Percentiles rank a stretch among this genome's conserved stretches.
phyloP scores from a whole-genome alignment of 768 basidiomycete species.

The Calocybe cyanea region DNA sequence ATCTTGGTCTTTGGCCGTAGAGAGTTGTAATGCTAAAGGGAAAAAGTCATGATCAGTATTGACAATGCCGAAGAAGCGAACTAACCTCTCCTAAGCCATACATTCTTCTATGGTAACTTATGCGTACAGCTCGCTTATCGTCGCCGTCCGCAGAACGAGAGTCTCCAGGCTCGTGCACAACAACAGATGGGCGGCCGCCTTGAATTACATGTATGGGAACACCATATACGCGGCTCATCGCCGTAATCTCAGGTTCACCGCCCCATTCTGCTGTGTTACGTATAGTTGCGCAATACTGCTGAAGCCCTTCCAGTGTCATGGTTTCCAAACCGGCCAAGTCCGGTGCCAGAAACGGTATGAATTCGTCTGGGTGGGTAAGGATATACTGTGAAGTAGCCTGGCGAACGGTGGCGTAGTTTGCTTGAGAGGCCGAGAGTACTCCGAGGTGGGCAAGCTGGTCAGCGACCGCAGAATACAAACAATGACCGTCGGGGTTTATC shows the following conservation, averaged over 20 bases:
- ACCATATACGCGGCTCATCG: slow-evolving; percentile 75
- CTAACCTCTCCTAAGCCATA: slow-evolving; percentile 95
- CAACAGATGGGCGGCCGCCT: slow-evolving; percentile 72
- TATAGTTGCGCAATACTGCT: slow-evolving; percentile 73
- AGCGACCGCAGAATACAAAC: slow-evolving; percentile 90
- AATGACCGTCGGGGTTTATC: slow-evolving; percentile 95
- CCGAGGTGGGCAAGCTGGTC: slow-evolving; percentile 83
- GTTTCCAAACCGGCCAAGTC: slow-evolving; percentile 70
- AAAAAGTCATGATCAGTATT: slow-evolving; percentile 7
- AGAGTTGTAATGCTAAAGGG: slow-evolving; percentile 81
- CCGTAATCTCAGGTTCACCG: slow-evolving; percentile 95
- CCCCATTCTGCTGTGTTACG: slow-evolving; percentile 92
- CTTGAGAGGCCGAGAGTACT: slow-evolving; percentile 52
- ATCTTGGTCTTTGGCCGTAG: slow-evolving; percentile 51
- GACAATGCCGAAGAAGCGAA: slow-evolving; percentile 7
- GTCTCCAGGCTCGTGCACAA: slow-evolving; percentile 68
- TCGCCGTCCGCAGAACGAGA: slow-evolving; percentile 21
- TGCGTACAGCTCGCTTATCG: slow-evolving; percentile 47
- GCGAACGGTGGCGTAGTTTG: slow-evolving; percentile 61
- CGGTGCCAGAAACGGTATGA: slow-evolving; percentile 88
- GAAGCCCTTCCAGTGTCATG: slow-evolving; percentile 65
- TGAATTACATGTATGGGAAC: slow-evolving; percentile 92
- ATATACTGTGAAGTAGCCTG: slow-evolving; percentile 78
- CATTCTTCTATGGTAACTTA: slow-evolving; percentile 92
- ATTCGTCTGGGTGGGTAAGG: slow-evolving; percentile 78